Percentiles rank a stretch among this genome's conserved stretches.
phyloP scores from a whole-genome alignment of 2,329 filamentous ascomycete genomes.

The Chalaropsis thielavioides region DNA sequence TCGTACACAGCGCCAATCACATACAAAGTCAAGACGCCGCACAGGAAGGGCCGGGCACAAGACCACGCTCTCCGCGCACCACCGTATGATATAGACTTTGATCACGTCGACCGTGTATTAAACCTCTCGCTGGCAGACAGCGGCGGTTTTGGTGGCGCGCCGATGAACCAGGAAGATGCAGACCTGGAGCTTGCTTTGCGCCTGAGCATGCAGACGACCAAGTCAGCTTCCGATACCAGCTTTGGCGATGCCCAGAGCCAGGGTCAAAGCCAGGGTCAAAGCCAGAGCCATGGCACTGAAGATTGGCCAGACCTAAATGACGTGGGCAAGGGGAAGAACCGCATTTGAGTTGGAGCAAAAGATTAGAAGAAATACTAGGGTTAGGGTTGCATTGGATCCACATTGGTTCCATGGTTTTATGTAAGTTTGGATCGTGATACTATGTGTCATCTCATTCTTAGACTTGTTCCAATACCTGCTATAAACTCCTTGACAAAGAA shows the following conservation, averaged over 20 bases:
- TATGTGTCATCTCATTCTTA: no score
- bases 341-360: not conserved
- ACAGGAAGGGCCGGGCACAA: not conserved
- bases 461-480: not conserved
- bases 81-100: not conserved
- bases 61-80: not conserved
- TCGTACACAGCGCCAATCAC: slow-evolving; percentile 7
- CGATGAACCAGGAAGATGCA: slow-evolving; percentile 29
- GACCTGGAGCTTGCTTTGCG: slow-evolving; percentile 47
- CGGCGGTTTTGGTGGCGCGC: not conserved
- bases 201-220: slow-evolving; percentile 46
- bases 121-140: not conserved
- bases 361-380: no score
- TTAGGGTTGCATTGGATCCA: not conserved
- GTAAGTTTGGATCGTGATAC: no score
- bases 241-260: not conserved
- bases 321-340: slow-evolving; percentile 18
- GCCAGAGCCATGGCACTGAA: slow-evolving; percentile 19
- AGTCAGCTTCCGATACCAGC: slow-evolving; percentile 22
- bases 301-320: slow-evolving; percentile 24
- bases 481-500: not conserved
- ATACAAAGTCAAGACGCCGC: slow-evolving; percentile 3
- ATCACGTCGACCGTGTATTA: not conserved
- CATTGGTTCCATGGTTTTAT: no score
- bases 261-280: not conserved